Base-by-base conservation (phyloP, 2,329 filamentous ascomycete genomes). In the Calonectria multiphialidica region DNA sequence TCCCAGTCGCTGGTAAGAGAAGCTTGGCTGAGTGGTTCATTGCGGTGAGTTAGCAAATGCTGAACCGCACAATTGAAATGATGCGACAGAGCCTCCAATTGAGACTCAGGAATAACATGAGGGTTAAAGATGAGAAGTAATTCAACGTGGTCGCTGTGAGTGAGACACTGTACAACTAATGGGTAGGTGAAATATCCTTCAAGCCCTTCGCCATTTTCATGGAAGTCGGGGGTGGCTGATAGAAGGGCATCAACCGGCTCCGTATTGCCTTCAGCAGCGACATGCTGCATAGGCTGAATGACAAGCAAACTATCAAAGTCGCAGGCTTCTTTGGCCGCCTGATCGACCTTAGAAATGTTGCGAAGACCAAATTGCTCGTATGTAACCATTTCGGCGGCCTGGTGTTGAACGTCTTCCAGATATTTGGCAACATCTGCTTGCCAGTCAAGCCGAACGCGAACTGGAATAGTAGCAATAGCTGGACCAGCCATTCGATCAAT, bases 381-480 rank as follows among this genome's bases (percentile, higher is more conserved):
- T 0, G 72, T 61, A 15, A 78, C 75, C 59, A 74, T 75, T 4
- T 75, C 72, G 2, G 71, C 40, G 2, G 72, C 59, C 25, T 77
- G 68, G 2, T 69, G 23, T 25, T 79, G 78, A 0, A 79, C 21
- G 0, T 47, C 16, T 0, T 70, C 16, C 1, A 80, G 59, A 25
- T 70, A 70, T 6, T 0, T 76, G 44, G 53, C 23, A 0, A 77
- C 74, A 0, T 16, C 63, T 16, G 68, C 18, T 4, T 62, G 25
- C 4, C 15, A 13, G 88, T 81, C 76, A 8, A 86, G 64, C 8
- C 73, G 78, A 4, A 87, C 78, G 3, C 84, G 82, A 12, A 87
- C 74, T 0, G 86, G 85, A 3, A 87, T 80, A 0, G 86, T 87
- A 3, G 84, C 82, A 64, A 87, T 84, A 67, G 85, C 78, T 7